phyloP scores from a whole-genome alignment of 139 green algal genomes.

The Chlamydomonas eustigma region DNA sequence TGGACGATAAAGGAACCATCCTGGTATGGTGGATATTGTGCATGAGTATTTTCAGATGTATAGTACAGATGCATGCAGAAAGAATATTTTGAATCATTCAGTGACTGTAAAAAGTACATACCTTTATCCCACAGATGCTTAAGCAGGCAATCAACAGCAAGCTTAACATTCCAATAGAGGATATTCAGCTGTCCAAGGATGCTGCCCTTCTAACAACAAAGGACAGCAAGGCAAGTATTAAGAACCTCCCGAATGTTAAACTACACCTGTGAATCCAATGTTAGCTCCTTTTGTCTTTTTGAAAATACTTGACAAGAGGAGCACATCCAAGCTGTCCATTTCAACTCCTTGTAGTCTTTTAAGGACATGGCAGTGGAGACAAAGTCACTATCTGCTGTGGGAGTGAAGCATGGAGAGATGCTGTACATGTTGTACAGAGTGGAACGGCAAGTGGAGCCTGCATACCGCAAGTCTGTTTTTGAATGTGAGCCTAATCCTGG shows the following conservation, averaged over 20 bases:
- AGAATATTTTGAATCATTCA: too few relatives aligned
- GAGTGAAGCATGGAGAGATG: conserved; percentile 65
- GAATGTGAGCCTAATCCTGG: conserved; percentile 12
- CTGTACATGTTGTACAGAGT: conserved; percentile 70
- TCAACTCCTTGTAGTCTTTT: conserved; percentile 19
- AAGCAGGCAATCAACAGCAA: conserved; percentile 51
- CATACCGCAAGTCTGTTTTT: neutral
- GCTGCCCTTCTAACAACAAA: conserved; percentile 61
- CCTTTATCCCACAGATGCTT: too few relatives aligned
- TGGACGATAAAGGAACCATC: conserved; percentile 8
- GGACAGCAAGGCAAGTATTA: neutral
- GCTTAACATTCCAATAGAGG: conserved; percentile 59
- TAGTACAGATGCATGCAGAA: too few relatives aligned
- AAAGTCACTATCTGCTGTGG: conserved; percentile 26
- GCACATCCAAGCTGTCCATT: neutral
- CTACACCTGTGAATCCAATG: neutral
- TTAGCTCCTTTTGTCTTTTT: neutral
- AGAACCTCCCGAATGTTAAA: too few relatives aligned
- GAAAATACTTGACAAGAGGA: neutral
- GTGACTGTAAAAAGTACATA: too few relatives aligned
- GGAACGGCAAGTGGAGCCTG: conserved; percentile 58
- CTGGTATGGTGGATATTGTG: neutral
- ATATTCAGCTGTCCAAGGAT: conserved; percentile 64
- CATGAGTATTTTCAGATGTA: too few relatives aligned
- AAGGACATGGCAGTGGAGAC: conserved; percentile 31